These are phyloP conservation scores for Gracilariopsis chorda DNA, from an alignment of 23 red algal genomes.

Conservation along the genomic window DNA sequence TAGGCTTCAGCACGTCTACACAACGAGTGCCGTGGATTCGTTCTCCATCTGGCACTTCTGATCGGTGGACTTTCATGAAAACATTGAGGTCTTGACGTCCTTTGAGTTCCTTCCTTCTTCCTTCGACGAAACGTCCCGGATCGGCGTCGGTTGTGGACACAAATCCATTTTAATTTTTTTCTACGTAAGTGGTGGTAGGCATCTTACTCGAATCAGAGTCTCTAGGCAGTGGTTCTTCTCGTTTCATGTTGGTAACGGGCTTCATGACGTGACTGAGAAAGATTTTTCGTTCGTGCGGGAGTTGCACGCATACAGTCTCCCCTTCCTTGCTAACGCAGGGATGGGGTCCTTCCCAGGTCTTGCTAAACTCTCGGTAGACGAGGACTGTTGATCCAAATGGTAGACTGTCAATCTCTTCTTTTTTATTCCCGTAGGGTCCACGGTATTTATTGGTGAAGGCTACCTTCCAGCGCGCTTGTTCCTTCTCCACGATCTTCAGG, in stretches of 20 bases:
- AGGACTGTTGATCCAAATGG: not conserved
- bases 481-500: not conserved
- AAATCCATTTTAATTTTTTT: not conserved
- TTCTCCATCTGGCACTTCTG: too few species aligned
- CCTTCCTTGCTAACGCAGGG: slow-evolving; percentile 1
- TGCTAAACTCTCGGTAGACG: not conserved
- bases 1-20: too few species aligned
- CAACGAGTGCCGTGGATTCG: too few species aligned
- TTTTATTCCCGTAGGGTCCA: not conserved
- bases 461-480: slow-evolving; percentile 10
- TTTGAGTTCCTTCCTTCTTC: not conserved
- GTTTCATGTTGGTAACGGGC: not conserved
- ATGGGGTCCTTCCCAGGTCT: not conserved
- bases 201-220: not conserved
- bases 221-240: not conserved
- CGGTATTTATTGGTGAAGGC: not conserved
- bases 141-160: not conserved
- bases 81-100: not conserved
- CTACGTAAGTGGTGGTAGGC: not conserved
- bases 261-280: not conserved
- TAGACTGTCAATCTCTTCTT: not conserved
- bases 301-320: not conserved
- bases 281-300: not conserved
- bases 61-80: not conserved
- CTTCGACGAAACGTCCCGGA: not conserved